These are phyloP conservation scores for Boletus sp. DNA, from an alignment of 768 basidiomycete genomes.

Conservation along the genomic window DNA sequence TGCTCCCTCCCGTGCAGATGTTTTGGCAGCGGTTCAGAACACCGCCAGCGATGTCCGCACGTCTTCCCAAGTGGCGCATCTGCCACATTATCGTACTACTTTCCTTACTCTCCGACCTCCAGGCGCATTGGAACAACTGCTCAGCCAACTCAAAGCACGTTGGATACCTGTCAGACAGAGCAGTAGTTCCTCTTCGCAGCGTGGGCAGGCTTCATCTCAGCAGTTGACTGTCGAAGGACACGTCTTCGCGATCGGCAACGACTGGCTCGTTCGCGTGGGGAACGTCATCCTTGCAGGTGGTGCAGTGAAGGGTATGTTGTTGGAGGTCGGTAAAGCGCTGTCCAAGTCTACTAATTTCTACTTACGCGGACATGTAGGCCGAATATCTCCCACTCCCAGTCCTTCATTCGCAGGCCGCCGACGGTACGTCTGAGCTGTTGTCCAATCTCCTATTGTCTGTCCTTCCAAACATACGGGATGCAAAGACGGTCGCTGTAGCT, in stretches of 20 bases:
- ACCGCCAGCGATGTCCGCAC: constrained; percentile 31
- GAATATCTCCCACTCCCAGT: constrained; percentile 79
- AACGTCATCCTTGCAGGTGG: constrained; percentile 77
- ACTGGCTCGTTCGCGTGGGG: constrained; percentile 80
- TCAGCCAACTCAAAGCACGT: constrained; percentile 70
- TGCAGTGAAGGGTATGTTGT: constrained; percentile 76
- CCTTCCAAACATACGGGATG: constrained; percentile 69
- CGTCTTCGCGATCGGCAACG: constrained; percentile 73
- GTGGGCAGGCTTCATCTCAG: constrained; percentile 51
- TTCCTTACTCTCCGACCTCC: constrained; percentile 76
- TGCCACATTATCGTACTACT: constrained; percentile 68
- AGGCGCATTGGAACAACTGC: constrained; percentile 70
- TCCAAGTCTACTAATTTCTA: not conserved
- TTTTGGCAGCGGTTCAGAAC: constrained; percentile 38
- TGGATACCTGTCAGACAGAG: constrained; percentile 71
- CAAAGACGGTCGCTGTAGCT: constrained; percentile 74
- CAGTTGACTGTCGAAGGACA: constrained; percentile 74
- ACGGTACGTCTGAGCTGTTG: constrained; percentile 70
- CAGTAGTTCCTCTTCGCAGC: constrained; percentile 36
- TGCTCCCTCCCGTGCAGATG: constrained; percentile 66
- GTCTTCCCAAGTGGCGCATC: constrained; percentile 24
- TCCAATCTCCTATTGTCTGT: constrained; percentile 74
- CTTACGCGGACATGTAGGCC: constrained; percentile 45
- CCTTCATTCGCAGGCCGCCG: constrained; percentile 59
- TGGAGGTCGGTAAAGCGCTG: constrained; percentile 54